These are phyloP conservation scores for Cnidoscolus chayamansa DNA, from an alignment of 441 rosid species.

Conservation along the genomic window DNA sequence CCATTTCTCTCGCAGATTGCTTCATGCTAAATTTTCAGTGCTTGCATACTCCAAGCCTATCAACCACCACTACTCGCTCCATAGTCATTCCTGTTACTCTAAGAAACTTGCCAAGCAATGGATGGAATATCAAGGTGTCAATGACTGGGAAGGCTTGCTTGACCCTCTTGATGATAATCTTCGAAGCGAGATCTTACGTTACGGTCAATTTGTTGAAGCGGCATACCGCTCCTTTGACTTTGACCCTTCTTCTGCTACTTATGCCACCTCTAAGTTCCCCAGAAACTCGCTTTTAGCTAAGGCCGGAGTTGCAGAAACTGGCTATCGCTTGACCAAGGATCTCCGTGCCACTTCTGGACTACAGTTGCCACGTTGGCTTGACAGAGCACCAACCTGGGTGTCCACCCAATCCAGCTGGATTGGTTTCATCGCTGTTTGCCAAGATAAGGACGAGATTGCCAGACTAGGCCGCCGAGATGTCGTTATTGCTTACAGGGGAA, in stretches of 20 bases:
- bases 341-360: slow-evolving; percentile 65
- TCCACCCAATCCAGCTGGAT: slow-evolving; percentile 69
- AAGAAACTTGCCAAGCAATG: slow-evolving; percentile 42
- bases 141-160: slow-evolving; percentile 59
- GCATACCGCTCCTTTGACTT: slow-evolving; percentile 64
- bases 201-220: slow-evolving; percentile 66
- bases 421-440: slow-evolving; percentile 77
- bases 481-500: slow-evolving; percentile 64
- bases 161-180: slow-evolving; percentile 59
- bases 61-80: not conserved
- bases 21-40: not conserved
- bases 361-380: slow-evolving; percentile 57
- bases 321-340: slow-evolving; percentile 53
- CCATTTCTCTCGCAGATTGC: not conserved
- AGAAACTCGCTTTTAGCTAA: slow-evolving; percentile 36
- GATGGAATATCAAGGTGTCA: slow-evolving; percentile 56
- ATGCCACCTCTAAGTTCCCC: slow-evolving; percentile 49
- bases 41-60: no score
- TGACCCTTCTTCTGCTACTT: slow-evolving; percentile 57
- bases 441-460: slow-evolving; percentile 59
- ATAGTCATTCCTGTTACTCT: not conserved
- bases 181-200: slow-evolving; percentile 59
- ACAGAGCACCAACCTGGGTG: slow-evolving; percentile 52
- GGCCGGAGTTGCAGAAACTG: slow-evolving; percentile 48
- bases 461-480: slow-evolving; percentile 72